These are phyloP conservation scores for Amaranthus cruentus DNA, from an alignment of 148 eudicot species.

Conservation along the genomic window DNA sequence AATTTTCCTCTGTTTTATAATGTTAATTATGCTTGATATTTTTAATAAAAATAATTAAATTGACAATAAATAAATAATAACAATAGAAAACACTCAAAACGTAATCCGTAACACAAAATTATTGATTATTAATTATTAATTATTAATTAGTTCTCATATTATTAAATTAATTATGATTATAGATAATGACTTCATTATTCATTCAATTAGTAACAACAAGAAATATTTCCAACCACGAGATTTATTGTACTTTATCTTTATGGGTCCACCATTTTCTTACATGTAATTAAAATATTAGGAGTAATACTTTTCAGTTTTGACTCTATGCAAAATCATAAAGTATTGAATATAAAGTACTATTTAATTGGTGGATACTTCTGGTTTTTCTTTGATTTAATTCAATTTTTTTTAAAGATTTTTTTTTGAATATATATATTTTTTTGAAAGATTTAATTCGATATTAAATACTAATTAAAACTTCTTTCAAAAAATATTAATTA, in stretches of 20 bases:
- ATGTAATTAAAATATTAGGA: background rate
- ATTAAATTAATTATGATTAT: background rate
- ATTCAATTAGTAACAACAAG: background rate
- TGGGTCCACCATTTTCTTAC: background rate
- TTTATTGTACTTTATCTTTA: background rate
- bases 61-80: no score
- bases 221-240: background rate
- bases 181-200: background rate
- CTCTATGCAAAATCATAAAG: background rate
- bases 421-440: no score
- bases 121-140: no score
- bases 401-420: no score
- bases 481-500: no score
- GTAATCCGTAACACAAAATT: no score
- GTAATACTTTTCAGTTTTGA: background rate
- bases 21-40: no score
- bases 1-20: no score
- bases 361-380: slow-evolving; percentile 1
- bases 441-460: no score
- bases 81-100: no score
- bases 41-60: no score
- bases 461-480: no score
- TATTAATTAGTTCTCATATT: background rate
- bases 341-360: background rate
- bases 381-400: background rate